These are phyloP conservation scores for Sugiyamaella americana DNA, from an alignment of 805 yeast genomes.

Conservation along the genomic window DNA sequence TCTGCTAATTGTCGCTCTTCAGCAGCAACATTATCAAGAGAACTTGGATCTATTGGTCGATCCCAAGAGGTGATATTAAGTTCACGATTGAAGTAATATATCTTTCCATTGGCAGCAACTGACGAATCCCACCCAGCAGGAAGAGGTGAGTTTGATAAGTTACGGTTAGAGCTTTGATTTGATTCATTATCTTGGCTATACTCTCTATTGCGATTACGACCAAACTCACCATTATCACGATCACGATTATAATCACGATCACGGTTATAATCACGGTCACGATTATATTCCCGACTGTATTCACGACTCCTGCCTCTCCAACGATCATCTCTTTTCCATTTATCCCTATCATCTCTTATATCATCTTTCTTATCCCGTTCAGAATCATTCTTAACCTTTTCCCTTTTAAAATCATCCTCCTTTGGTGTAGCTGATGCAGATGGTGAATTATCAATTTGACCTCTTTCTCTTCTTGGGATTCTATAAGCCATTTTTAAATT, in stretches of 20 bases:
- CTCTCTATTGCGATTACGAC: neutral
- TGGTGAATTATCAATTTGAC: constrained; percentile 20
- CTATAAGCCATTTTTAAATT: constrained; percentile 73
- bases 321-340: constrained; percentile 1
- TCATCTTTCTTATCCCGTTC: constrained; percentile 3
- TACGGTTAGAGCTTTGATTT: too few species aligned
- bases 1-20: neutral
- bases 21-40: too few species aligned
- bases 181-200: too few species aligned
- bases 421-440: neutral
- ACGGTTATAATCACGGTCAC: too few species aligned
- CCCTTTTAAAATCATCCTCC: neutral
- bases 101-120: constrained; percentile 38
- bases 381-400: neutral
- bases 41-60: neutral
- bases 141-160: constrained; percentile 26
- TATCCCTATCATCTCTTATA: neutral
- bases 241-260: constrained; percentile 11
- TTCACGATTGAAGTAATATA: constrained; percentile 51
- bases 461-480: constrained; percentile 55
- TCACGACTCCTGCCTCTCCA: constrained; percentile 8
- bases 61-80: constrained; percentile 49
- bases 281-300: too few species aligned
- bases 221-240: too few species aligned
- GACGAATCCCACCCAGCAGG: constrained; percentile 68